Evolutionary conservation across 257 asterid species (phyloP).

Genomic region (Parsonsia alboflavescens): DNA sequence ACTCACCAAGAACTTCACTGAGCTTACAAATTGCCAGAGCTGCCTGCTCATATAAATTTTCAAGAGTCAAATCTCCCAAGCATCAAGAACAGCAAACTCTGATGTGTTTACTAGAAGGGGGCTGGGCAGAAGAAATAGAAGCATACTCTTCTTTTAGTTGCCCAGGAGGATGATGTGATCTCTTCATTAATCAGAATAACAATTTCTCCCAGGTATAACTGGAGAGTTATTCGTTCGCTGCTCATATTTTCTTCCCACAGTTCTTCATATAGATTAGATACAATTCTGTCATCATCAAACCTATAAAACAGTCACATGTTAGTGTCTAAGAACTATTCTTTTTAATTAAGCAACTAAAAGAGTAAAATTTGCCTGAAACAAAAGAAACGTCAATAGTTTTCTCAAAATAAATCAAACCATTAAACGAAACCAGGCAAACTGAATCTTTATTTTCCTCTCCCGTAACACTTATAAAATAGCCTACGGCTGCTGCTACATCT

Average conservation of each 20-base stretch:
- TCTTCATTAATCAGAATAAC: slow-evolving; percentile 72
- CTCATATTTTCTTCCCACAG: slow-evolving; percentile 98
- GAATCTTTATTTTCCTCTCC: neutral
- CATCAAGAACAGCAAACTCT: neutral
- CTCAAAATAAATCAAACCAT: neutral
- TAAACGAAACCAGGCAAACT: neutral
- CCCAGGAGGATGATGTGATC: slow-evolving; percentile 83
- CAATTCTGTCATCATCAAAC: slow-evolving; percentile 88
- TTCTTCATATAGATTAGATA: slow-evolving; percentile 78
- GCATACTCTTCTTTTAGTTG: slow-evolving; percentile 81
- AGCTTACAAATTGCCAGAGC: slow-evolving; percentile 78
- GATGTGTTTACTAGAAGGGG: neutral
- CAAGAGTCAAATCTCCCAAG: slow-evolving; percentile 2
- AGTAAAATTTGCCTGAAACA: neutral
- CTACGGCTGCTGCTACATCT: neutral
- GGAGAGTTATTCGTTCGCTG: slow-evolving; percentile 82
- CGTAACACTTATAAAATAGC: neutral
- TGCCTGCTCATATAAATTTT: slow-evolving; percentile 48
- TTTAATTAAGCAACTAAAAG: neutral
- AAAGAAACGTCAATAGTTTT: neutral
- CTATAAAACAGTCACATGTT: slow-evolving; percentile 35
- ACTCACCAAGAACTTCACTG: slow-evolving; percentile 80
- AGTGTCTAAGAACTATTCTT: neutral
- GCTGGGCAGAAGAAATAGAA: neutral
- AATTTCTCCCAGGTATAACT: slow-evolving; percentile 79